Evolutionary conservation across 2,329 filamentous ascomycete species (phyloP).

Genomic region (Orbilia ellipsospora): DNA sequence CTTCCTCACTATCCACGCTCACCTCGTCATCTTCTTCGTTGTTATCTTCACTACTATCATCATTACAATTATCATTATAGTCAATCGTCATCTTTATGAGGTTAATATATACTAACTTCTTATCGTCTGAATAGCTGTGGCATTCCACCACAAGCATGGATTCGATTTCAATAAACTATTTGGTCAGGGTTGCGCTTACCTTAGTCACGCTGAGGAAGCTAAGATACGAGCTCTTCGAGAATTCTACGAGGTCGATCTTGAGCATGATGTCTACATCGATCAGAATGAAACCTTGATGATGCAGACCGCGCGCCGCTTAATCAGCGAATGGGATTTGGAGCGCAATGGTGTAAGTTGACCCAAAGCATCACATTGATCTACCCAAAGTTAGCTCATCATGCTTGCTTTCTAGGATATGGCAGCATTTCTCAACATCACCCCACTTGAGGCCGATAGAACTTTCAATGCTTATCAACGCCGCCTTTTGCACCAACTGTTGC

Average conservation of each 20-base stretch:
- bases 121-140: conserved; percentile 38
- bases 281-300: conserved; percentile 26
- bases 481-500: conserved; percentile 74
- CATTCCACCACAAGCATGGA: conserved; percentile 52
- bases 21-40: not conserved
- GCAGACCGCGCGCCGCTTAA: conserved; percentile 2
- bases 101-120: conserved; percentile 46
- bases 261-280: conserved; percentile 20
- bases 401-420: conserved; percentile 3
- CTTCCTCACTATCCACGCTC: not conserved
- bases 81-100: not conserved
- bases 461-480: conserved; percentile 73
- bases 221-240: conserved; percentile 34
- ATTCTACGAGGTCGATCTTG: conserved; percentile 18
- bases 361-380: not conserved
- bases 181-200: conserved; percentile 55
- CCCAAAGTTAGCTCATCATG: not conserved
- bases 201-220: conserved; percentile 57
- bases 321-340: conserved; percentile 18
- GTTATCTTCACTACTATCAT: not conserved
- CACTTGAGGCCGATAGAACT: conserved; percentile 58
- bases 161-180: conserved; percentile 58
- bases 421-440: conserved; percentile 32
- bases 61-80: not conserved
- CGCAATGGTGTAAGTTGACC: conserved; percentile 20